Evolutionary conservation across 2,329 filamentous ascomycete genomes (phyloP).

Genomic region (Calycina marina): DNA sequence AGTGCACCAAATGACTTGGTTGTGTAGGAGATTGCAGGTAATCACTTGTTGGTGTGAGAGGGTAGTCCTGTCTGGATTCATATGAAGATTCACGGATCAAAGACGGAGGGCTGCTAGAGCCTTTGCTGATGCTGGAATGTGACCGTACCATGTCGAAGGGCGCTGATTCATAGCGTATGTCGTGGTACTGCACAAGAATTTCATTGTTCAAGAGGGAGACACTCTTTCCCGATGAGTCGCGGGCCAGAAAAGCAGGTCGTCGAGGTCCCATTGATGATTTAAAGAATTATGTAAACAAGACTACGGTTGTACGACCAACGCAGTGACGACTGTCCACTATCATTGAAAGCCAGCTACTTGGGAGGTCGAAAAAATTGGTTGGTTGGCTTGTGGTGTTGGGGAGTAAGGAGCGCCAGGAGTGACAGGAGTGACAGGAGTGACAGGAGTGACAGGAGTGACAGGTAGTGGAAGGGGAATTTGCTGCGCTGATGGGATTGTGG

Average conservation of each 20-base stretch:
- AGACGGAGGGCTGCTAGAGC: conserved; percentile 26
- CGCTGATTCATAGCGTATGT: conserved; percentile 2
- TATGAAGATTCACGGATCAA: conserved; percentile 10
- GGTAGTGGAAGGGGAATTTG: too few relatives aligned
- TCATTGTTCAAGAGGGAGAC: conserved; percentile 48
- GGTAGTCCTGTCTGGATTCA: conserved; percentile 1
- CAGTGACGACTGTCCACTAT: too few relatives aligned
- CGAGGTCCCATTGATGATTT: not conserved
- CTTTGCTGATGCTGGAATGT: conserved; percentile 16
- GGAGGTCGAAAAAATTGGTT: too few relatives aligned
- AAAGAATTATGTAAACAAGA: too few relatives aligned
- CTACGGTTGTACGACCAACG: too few relatives aligned
- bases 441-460: too few relatives aligned
- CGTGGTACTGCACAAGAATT: conserved; percentile 9
- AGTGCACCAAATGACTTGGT: not conserved
- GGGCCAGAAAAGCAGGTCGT: conserved; percentile 33
- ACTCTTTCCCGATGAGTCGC: conserved; percentile 40
- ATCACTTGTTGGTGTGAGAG: not conserved
- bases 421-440: too few relatives aligned
- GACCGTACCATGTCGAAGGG: conserved; percentile 11
- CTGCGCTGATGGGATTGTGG: too few relatives aligned
- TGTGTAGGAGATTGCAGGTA: not conserved
- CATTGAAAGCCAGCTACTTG: too few relatives aligned
- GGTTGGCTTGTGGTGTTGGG: too few relatives aligned
- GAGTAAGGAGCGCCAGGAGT: too few relatives aligned